These are phyloP conservation scores for Tolypocladium album DNA, from an alignment of 2,329 filamentous ascomycete genomes.

Conservation along the genomic window DNA sequence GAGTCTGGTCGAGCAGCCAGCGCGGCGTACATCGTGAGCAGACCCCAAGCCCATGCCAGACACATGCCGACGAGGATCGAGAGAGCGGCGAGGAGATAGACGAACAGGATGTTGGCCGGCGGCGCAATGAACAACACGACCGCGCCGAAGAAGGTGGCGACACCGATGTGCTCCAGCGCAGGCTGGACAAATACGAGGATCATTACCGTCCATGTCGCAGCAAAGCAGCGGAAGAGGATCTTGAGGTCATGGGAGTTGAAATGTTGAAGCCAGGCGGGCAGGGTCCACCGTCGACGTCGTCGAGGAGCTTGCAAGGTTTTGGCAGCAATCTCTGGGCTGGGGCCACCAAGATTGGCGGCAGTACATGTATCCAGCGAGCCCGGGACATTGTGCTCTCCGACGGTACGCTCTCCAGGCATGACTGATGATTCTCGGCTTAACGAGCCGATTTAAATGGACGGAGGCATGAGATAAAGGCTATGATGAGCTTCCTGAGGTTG, in stretches of 20 bases:
- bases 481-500: no score
- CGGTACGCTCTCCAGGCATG: not conserved
- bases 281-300: not conserved
- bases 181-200: constrained; percentile 37
- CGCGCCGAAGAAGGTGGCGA: constrained; percentile 32
- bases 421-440: not conserved
- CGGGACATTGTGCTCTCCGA: not conserved
- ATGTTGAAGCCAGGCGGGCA: constrained; percentile 18
- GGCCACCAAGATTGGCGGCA: not conserved
- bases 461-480: not conserved
- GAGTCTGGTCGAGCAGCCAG: constrained; percentile 26
- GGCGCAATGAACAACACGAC: constrained; percentile 33
- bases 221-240: constrained; percentile 32
- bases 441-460: not conserved
- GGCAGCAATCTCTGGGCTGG: not conserved
- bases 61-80: constrained; percentile 34
- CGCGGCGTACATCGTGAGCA: constrained; percentile 36
- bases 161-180: constrained; percentile 25
- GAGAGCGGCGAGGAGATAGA: constrained; percentile 30
- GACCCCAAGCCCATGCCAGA: constrained; percentile 38
- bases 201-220: constrained; percentile 32
- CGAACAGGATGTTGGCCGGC: constrained; percentile 31
- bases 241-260: constrained; percentile 37
- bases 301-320: not conserved
- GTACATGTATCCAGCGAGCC: not conserved